Evolutionary conservation across 2,329 filamentous ascomycete genomes (phyloP).

Genomic region (Aspergillus flavus): DNA sequence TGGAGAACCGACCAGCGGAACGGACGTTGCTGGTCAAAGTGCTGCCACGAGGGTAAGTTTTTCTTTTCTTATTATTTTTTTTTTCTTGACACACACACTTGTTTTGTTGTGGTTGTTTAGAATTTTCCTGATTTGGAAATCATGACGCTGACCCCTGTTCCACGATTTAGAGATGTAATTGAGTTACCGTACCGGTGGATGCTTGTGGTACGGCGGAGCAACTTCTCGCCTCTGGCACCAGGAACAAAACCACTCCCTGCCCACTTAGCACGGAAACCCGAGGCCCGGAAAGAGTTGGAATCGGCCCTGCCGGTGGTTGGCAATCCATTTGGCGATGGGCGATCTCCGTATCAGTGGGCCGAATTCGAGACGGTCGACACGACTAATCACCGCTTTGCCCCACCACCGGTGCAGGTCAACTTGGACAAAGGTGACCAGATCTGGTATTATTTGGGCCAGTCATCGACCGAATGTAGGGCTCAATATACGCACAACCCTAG

Average conservation of each 20-base stretch:
- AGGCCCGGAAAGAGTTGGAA: slow-evolving; percentile 56
- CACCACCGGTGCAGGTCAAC: slow-evolving; percentile 69
- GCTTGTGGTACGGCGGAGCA: slow-evolving; percentile 52
- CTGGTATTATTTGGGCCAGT: slow-evolving; percentile 85
- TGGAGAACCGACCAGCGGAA: slow-evolving; percentile 79
- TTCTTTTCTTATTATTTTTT: slow-evolving; percentile 14
- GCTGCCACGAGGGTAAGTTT: slow-evolving; percentile 76
- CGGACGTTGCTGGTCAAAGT: slow-evolving; percentile 77
- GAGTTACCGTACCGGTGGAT: slow-evolving; percentile 63
- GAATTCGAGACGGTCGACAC: slow-evolving; percentile 71
- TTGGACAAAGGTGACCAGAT: slow-evolving; percentile 72
- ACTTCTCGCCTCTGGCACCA: slow-evolving; percentile 49
- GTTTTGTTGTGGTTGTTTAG: slow-evolving; percentile 8
- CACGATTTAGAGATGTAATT: slow-evolving; percentile 48
- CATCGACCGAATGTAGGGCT: slow-evolving; percentile 85
- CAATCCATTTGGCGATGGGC: slow-evolving; percentile 64
- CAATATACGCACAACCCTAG: slow-evolving; percentile 83
- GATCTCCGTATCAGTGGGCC: slow-evolving; percentile 66
- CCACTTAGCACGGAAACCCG: slow-evolving; percentile 54
- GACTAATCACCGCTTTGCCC: slow-evolving; percentile 55
- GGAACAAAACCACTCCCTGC: slow-evolving; percentile 51
- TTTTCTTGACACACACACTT: background rate
- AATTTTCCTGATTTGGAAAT: slow-evolving; percentile 17
- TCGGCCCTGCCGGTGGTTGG: slow-evolving; percentile 67
- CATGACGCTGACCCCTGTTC: slow-evolving; percentile 17